Base-by-base conservation (phyloP, 331 rosid species). In the Pyrus hybrid region DNA sequence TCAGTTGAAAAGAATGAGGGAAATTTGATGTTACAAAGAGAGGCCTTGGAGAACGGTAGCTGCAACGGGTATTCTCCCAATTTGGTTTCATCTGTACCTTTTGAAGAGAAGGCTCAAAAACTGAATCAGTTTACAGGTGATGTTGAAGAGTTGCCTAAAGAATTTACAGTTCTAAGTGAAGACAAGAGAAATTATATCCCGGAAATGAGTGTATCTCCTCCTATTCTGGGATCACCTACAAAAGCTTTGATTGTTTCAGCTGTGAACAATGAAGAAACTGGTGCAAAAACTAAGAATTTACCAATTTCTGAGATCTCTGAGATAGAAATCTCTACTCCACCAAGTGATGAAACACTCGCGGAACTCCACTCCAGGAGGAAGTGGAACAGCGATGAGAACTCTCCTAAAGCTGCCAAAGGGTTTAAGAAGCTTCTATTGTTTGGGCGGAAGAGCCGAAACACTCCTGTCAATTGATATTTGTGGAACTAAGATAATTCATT, bases 391-490 rank as follows among this genome's bases (percentile, higher is more conserved):
- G 97, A 82, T n/a, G 97, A 89, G 70, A 87, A 84, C 85, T 80
- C 93, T 70, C 83, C 97, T 6, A 95, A 95, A 82, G 82, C 93
- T 2, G 82, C 86, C 23, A 95, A 88, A 78, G 99, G 97, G 70
- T 89, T 92, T 45, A 91, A 95, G 57, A 95, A 88, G 89, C 97
- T 95, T 79, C 96, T 95, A 62, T 82, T 92, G 86, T 95, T 95
- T 76, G 97, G 99, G 72, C 87, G 88, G 75, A 92, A 79, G 77
- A 81, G 85, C 78, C 81, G 87, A 91, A 83, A 68, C 84, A 57
- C 82, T 22, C 54, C 63, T 17, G 71, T 73, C 56, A 74, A 51
- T 71, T 90, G 88, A 80, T 80, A 72, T 35, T 54, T 11, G 71
- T 71, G 53, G 33, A 56, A 77, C 57, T 28, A 47, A 65, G 73